phyloP scores from a whole-genome alignment of 2,329 filamentous ascomycete species.

The Penicillium sp. region DNA sequence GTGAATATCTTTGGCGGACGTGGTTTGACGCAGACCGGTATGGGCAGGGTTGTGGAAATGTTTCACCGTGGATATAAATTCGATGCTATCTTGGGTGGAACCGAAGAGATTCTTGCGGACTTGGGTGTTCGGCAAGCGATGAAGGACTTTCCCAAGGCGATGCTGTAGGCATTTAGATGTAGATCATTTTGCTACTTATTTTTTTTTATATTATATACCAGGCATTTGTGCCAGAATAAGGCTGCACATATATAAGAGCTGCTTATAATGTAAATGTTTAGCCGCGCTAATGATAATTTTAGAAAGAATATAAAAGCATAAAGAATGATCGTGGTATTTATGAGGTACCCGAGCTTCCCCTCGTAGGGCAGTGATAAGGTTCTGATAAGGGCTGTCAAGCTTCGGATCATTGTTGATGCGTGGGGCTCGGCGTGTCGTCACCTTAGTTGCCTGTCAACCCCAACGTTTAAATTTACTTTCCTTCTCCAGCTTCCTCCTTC shows the following conservation, averaged over 20 bases:
- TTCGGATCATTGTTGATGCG: conserved; percentile 11
- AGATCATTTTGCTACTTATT: background rate
- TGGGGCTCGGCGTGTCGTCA: conserved; percentile 1
- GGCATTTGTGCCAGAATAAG: background rate
- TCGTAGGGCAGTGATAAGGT: background rate
- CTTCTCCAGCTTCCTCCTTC: background rate
- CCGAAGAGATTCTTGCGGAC: conserved; percentile 80
- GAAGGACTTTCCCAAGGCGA: conserved; percentile 80
- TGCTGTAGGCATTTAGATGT: conserved; percentile 56
- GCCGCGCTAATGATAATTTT: no score
- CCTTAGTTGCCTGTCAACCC: background rate
- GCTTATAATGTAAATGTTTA: no score
- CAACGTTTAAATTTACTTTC: background rate
- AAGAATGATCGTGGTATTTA: no score
- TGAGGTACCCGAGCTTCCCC: background rate
- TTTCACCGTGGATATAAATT: conserved; percentile 85
- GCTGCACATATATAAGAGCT: background rate
- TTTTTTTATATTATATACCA: background rate
- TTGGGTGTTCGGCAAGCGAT: conserved; percentile 81
- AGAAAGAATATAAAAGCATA: no score
- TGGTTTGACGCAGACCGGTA: conserved; percentile 75
- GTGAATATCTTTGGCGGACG: conserved; percentile 85
- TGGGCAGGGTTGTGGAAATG: conserved; percentile 80
- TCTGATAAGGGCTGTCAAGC: conserved; percentile 1
- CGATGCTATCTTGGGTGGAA: conserved; percentile 73